Base-by-base conservation (phyloP, 2,329 filamentous ascomycete genomes). In the Aurifilum marmelostoma region DNA sequence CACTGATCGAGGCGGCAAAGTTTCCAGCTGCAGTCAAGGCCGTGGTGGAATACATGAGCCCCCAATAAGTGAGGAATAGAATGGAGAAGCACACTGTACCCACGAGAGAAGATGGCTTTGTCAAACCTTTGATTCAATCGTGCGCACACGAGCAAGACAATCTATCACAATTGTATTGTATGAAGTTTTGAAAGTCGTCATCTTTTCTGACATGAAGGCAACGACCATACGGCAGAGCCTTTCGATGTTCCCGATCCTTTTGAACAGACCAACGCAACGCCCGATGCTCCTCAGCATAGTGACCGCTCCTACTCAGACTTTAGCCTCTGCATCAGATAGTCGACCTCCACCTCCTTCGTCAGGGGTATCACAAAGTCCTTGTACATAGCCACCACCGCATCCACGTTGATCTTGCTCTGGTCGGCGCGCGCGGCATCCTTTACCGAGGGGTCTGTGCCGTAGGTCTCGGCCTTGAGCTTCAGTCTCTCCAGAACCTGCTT, bases 281-380 rank as follows among this genome's bases (percentile, higher is more conserved):
- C n/a, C 21, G 29, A 43, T n/a, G 18, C 41, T 66, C 41, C 24
- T 18, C 27, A 8, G 18, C 16, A 58, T 9, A 52, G 61, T 27
- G 43, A 52, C 65, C 37, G 69, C 66, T 69, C 67, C 67, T 68
- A 76, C 18, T 6, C 52, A 72, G 77, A 77, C 66, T 8, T 88
- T 88, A 99, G 83, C 72, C 96, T 88, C 80, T 98, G 93, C 93
- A 99, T 97, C 74, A 99, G 84, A 79, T 99, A 99, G 75, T 99
- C 96, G 12, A 99, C 94, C 84, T 99, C 96, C 54, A 99, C 95
- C 72, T 94, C 91, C 80, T 99, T 99, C n/a, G 96, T 99, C 79
- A 98, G 81, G 0, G 96, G 96, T 74, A 99, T 99, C 71, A 99
- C 94, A 81, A 92, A 92, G 79, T 97, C 88, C 85, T 89, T 89